A percentile compares a stretch with the other conserved stretches of the same genome.
phyloP scores from a whole-genome alignment of 306 rosid genomes.

The Castanea mollissima region DNA sequence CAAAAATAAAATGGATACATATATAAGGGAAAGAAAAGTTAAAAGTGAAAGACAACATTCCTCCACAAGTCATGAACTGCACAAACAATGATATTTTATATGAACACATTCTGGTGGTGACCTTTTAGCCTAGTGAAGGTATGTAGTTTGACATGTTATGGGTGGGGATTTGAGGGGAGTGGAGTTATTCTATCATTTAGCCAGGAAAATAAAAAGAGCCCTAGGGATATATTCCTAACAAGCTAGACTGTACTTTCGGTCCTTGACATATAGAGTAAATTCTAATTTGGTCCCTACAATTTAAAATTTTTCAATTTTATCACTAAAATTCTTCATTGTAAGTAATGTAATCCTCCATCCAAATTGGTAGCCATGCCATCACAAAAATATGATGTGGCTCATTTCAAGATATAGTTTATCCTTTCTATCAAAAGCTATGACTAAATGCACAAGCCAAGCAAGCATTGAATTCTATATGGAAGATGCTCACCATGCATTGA shows the following conservation, averaged over 20 bases:
- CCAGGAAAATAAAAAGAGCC: too few relatives aligned
- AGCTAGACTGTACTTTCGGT: not conserved
- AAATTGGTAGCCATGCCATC: not conserved
- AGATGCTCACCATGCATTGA: slow-evolving; percentile 88
- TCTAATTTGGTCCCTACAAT: not conserved
- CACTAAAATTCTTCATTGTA: not conserved
- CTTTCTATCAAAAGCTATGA: not conserved
- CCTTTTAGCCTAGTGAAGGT: not conserved
- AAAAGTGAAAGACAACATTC: not conserved
- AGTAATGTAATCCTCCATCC: not conserved
- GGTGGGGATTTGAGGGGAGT: not conserved
- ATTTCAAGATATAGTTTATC: not conserved
- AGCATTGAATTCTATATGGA: not conserved
- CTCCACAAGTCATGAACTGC: not conserved
- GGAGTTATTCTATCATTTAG: not conserved
- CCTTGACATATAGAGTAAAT: not conserved
- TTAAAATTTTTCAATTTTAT: not conserved
- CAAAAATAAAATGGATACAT: not conserved
- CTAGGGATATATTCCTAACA: not conserved
- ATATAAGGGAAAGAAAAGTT: not conserved
- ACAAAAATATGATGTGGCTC: not conserved
- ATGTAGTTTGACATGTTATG: not conserved
- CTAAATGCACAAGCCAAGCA: not conserved
- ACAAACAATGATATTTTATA: not conserved
- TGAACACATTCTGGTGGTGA: not conserved